phyloP scores from a whole-genome alignment of 2,329 filamentous ascomycete species.

The Sporothrix curviconia region DNA sequence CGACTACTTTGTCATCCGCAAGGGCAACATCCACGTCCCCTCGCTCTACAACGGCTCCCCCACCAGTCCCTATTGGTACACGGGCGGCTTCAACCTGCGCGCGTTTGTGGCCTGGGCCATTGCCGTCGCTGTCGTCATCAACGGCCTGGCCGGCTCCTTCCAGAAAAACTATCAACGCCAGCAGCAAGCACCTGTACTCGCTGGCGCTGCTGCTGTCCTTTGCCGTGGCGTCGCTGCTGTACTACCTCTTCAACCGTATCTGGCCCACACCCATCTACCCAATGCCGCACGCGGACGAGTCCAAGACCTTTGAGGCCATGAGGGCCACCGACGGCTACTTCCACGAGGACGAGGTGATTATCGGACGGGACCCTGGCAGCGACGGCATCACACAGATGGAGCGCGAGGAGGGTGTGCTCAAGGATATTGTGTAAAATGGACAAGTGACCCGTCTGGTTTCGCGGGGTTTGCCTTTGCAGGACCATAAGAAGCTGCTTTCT shows the following conservation, averaged over 20 bases:
- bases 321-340: slow-evolving; percentile 5
- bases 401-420: neutral
- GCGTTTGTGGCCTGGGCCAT: slow-evolving; percentile 29
- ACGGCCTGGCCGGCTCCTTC: slow-evolving; percentile 29
- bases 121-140: slow-evolving; percentile 30
- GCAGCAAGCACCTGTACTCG: slow-evolving; percentile 27
- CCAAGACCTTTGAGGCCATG: slow-evolving; percentile 6
- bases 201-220: slow-evolving; percentile 31
- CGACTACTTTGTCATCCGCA: slow-evolving; percentile 31
- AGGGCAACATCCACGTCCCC: slow-evolving; percentile 29
- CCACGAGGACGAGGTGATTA: neutral
- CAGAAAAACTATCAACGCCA: slow-evolving; percentile 25
- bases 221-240: slow-evolving; percentile 25
- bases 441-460: too few species aligned
- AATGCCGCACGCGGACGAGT: neutral
- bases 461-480: too few species aligned
- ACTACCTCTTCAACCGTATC: slow-evolving; percentile 29
- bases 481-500: too few species aligned
- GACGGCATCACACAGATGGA: neutral
- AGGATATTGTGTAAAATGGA: neutral
- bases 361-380: neutral
- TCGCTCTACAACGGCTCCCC: slow-evolving; percentile 27
- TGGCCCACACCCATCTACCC: slow-evolving; percentile 24
- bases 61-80: slow-evolving; percentile 30
- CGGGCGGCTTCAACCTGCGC: slow-evolving; percentile 30